Evolutionary conservation across 2,329 filamentous ascomycete species (phyloP), one percentile per base, ranked within the genome.

Genomic region (Talaromyces rugulosus): DNA sequence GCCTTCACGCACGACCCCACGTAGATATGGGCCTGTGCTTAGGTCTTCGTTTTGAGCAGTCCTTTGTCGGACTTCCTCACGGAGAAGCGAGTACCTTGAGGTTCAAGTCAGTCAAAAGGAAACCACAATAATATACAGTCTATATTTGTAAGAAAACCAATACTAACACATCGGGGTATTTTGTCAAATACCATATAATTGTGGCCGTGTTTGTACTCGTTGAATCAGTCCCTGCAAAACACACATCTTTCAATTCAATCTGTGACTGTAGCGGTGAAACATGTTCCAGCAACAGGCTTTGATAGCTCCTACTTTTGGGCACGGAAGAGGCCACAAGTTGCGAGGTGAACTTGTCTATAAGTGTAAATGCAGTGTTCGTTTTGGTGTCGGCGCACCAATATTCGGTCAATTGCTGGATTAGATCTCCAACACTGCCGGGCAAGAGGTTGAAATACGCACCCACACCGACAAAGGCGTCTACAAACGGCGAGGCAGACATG

Each of bases 161-260:
- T 47, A 56, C 59, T 56, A 12, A 61, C 59, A 61, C 47, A 5
- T 76, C 69, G 3, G 80, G 80, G 58, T 78, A 67, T 55, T 78
- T 74, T 3, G 75, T 72, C 30, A 84, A 66, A 62, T 78, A 71
- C 72, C 79, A 82, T 50, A 78, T 73, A 2, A 83, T 77, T 1
- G 78, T 82, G 5, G 78, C 77, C 23, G 83, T 69, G 62, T 81
- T 84, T 74, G 82, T 83, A 16, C 78, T 80, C 3, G 80, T 83
- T 0, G 80, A 80, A 67, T 85, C 83, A 0, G 82, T 83, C 1
- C 82, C 83, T 1, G 83, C 83, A 68, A 84, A 85, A 30, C 82
- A 77, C 3, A 85, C 68, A 65, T 85, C 83, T 65, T 85, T 83
- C 64, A 81, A 78, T 65, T 85, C 82, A 0, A 80, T 77, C 50